A percentile compares a stretch with the other conserved stretches of the same genome.
Evolutionary conservation across 352 stramenopile genomes (phyloP).

Genomic region (Globisporangium takayamanum): DNA sequence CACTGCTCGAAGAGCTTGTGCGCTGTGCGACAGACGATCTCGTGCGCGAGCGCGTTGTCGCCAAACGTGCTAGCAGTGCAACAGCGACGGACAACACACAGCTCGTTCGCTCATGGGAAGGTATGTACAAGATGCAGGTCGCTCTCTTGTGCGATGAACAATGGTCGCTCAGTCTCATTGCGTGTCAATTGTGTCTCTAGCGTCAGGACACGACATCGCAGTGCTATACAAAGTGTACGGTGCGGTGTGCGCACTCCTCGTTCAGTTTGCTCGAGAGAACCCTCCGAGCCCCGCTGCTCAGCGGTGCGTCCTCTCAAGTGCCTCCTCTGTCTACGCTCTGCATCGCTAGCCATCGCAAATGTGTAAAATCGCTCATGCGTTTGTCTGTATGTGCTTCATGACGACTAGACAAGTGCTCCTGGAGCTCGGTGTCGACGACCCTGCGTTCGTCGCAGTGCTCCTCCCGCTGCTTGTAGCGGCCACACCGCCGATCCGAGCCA

Average conservation of each 20-base stretch:
- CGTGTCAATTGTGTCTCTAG: constrained; percentile 1
- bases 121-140: background rate
- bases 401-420: constrained; percentile 19
- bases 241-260: constrained; percentile 26
- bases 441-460: constrained; percentile 19
- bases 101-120: background rate
- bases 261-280: constrained; percentile 8
- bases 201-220: background rate
- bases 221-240: constrained; percentile 10
- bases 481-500: constrained; percentile 17
- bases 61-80: background rate
- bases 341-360: background rate
- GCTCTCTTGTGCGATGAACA: no score
- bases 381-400: background rate
- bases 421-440: constrained; percentile 26
- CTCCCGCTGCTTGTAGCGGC: constrained; percentile 14
- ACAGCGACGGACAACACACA: background rate
- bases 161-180: no score
- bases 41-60: constrained; percentile 5
- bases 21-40: constrained; percentile 19
- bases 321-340: background rate
- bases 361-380: background rate
- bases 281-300: constrained; percentile 4
- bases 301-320: constrained; percentile 3
- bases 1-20: constrained; percentile 20